These are phyloP conservation scores for Saitoella complicata DNA, from an alignment of 805 yeast genomes.

Conservation along the genomic window DNA sequence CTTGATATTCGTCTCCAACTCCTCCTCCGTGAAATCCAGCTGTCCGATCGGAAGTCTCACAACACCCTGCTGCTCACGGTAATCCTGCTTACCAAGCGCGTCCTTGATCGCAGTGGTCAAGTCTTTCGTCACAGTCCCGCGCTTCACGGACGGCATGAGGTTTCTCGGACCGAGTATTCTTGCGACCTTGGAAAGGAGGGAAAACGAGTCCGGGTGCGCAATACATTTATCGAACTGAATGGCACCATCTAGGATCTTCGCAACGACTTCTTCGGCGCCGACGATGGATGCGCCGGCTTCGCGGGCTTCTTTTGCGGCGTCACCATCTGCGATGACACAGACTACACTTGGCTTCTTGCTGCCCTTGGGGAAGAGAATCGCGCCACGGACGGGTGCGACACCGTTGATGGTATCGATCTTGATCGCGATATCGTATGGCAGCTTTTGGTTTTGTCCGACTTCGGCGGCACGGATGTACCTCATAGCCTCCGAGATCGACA, in stretches of 20 bases:
- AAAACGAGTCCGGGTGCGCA: conserved; percentile 68
- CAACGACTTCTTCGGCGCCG: conserved; percentile 61
- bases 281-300: conserved; percentile 45
- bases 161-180: conserved; percentile 76
- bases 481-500: no score
- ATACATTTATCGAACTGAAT: conserved; percentile 56
- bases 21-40: conserved; percentile 71
- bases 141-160: conserved; percentile 71
- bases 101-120: not conserved
- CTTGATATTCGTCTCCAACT: conserved; percentile 37
- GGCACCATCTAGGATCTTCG: conserved; percentile 38
- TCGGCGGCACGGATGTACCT: no score
- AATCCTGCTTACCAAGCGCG: not conserved
- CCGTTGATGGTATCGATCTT: not conserved
- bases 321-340: conserved; percentile 37
- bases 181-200: conserved; percentile 51
- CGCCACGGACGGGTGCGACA: conserved; percentile 1
- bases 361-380: not conserved
- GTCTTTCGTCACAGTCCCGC: conserved; percentile 48
- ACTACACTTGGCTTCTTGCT: not conserved
- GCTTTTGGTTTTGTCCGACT: no score
- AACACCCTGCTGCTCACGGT: conserved; percentile 22
- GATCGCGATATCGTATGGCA: not conserved
- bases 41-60: conserved; percentile 82
- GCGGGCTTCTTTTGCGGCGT: conserved; percentile 35